A percentile compares a stretch with the other conserved stretches of the same genome.
phyloP scores from a whole-genome alignment of 2,329 filamentous ascomycete genomes.

The Fusarium sp. region DNA sequence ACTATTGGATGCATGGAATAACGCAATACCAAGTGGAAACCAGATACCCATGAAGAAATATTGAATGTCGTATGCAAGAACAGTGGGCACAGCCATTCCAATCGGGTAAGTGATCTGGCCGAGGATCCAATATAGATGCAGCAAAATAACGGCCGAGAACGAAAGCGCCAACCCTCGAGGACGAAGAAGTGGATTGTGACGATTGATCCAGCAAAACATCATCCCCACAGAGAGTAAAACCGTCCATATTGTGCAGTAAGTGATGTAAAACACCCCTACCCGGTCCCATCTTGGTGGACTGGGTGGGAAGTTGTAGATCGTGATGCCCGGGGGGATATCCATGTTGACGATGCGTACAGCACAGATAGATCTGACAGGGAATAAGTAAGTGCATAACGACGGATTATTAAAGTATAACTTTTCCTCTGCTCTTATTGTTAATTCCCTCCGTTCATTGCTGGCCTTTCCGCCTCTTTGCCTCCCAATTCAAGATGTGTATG shows the following conservation, averaged over 20 bases:
- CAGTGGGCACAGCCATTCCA: conserved; percentile 57
- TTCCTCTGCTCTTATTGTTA: too few relatives aligned
- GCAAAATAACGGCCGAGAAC: conserved; percentile 54
- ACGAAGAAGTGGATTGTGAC: conserved; percentile 53
- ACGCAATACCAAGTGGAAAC: conserved; percentile 71
- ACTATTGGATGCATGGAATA: conserved; percentile 73
- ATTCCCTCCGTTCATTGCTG: too few relatives aligned
- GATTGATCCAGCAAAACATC: conserved; percentile 54
- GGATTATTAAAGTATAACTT: too few relatives aligned
- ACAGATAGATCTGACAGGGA: too few relatives aligned
- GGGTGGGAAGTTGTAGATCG: conserved; percentile 13
- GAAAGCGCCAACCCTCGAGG: conserved; percentile 57
- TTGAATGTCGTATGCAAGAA: conserved; percentile 55
- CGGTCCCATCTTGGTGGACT: conserved; percentile 10
- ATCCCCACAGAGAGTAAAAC: conserved; percentile 48
- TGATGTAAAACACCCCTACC: conserved; percentile 16
- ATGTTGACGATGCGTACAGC: neutral
- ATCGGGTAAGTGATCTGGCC: conserved; percentile 55
- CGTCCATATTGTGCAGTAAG: conserved; percentile 17
- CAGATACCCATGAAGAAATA: conserved; percentile 76
- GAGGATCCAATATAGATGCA: conserved; percentile 58
- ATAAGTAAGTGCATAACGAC: too few relatives aligned
- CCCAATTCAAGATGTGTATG: too few relatives aligned
- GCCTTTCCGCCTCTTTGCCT: too few relatives aligned
- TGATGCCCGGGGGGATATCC: conserved; percentile 2